Base-by-base conservation (phyloP, 345 rosid species). In the Eucalyptus tenuipes region DNA sequence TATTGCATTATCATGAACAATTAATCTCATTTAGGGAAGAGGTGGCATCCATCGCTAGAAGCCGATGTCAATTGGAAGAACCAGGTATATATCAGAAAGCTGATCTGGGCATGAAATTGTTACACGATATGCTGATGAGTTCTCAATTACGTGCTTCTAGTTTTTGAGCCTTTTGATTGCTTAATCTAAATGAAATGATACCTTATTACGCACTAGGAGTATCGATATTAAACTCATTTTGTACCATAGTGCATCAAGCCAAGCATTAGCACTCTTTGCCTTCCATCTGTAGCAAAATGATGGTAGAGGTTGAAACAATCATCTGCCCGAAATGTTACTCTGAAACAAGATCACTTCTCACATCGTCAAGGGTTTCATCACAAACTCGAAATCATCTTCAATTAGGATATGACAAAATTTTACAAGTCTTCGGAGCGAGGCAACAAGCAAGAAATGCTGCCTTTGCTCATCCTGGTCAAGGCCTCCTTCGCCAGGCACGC, bases 401-500 rank as follows among this genome's bases (percentile, higher is more conserved):
- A 71, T 17, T 71, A 37, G 82, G 45, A 37, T 37, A 37, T 5
- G 45, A 37, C 82, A 37, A 37, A 10, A 71, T 37, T 18, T 20
- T 71, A 16, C 82, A 18, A 5, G 45, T 37, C 45, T 71, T 92
- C 93, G 71, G 93, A 95, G 61, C 94, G 93, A 89, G 95, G 91
- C 49, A 95, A 93, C 37, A 93, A 20, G 86, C 98, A 95, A 75
- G 98, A 94, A 91, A 95, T 93, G 88, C 81, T 90, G 91, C 94
- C 89, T 89, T 90, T 94, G 93, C 93, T 93, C 95, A 92, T 91
- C 91, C 97, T 95, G 85, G 87, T 89, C 53, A 88, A 82, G 48
- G 96, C 97, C 91, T 96, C 97, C 87, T 93, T 94, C 49, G 97
- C 93, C 75, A 94, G 90, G 89, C 95, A 94, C 87, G 93, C 92